phyloP scores from a whole-genome alignment of 192 early-diverging fungal species.

The Coemansia sp. region DNA sequence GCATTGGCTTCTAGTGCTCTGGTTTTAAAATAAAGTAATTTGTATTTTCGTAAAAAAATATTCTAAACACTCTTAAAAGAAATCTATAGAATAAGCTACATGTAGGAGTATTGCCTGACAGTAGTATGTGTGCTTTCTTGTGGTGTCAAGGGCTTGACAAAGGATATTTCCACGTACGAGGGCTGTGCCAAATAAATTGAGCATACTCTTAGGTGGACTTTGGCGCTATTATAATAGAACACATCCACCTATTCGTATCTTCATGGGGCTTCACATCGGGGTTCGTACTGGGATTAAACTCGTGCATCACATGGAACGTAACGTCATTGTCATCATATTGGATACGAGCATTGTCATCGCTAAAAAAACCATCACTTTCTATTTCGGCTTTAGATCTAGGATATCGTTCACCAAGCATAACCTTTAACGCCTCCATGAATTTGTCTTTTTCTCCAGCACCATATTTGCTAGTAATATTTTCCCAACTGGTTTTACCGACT shows the following conservation, averaged over 20 bases:
- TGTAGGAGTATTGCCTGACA: not conserved
- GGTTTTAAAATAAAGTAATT: not conserved
- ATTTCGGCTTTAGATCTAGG: not conserved
- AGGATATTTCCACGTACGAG: not conserved
- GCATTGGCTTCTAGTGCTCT: conserved; percentile 22
- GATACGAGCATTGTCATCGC: not conserved
- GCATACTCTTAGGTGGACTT: not conserved
- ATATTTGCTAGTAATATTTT: not conserved
- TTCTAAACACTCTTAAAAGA: not conserved
- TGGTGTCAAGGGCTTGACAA: not conserved
- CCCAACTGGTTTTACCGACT: not conserved
- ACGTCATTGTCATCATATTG: not conserved
- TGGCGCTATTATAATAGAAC: not conserved
- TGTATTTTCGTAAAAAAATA: not conserved
- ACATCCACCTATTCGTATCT: not conserved
- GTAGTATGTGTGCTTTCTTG: not conserved
- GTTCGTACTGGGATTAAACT: too few relatives aligned
- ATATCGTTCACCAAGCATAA: not conserved
- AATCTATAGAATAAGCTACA: not conserved
- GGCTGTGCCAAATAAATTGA: not conserved
- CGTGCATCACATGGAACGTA: not conserved
- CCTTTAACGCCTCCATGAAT: not conserved
- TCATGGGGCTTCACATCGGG: not conserved
- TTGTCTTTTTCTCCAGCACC: not conserved
- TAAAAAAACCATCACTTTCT: not conserved